phyloP scores from a whole-genome alignment of 2,329 filamentous ascomycete genomes.

The Juglanconis sp. region DNA sequence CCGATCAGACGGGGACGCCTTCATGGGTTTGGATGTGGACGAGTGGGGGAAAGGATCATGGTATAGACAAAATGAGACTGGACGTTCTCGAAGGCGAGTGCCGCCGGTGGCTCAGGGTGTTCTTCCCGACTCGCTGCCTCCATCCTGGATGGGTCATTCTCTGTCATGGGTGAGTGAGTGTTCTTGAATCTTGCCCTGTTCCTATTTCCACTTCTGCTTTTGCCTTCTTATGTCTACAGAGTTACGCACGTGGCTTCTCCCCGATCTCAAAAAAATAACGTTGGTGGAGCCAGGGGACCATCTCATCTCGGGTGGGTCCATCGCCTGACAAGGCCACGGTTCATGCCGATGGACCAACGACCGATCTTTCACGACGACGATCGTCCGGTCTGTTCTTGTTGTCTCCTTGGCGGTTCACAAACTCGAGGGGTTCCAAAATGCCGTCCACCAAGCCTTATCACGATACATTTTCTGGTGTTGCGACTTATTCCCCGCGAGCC shows the following conservation, averaged over 20 bases:
- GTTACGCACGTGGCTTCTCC: background rate
- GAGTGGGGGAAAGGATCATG: background rate
- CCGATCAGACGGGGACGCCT: background rate
- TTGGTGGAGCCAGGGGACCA: conserved; percentile 4
- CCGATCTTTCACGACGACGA: background rate
- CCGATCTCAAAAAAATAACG: background rate
- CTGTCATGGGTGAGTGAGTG: too few relatives aligned
- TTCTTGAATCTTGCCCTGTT: background rate
- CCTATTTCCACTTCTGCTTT: background rate
- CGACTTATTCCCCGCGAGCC: background rate
- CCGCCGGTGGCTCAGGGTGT: background rate
- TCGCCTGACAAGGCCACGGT: background rate
- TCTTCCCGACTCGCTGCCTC: background rate
- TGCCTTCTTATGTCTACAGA: background rate
- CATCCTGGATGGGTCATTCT: background rate
- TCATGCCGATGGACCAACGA: background rate
- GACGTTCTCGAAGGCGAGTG: background rate
- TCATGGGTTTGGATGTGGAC: background rate
- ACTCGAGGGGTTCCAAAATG: background rate
- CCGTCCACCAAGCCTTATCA: background rate
- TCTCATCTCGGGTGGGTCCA: conserved; percentile 11
- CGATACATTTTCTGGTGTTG: background rate
- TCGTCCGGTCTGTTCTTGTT: background rate
- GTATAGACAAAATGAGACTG: background rate
- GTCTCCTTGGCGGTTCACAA: background rate